These are phyloP conservation scores for Dicorynia guianensis DNA, from an alignment of 306 rosid genomes.

Conservation along the genomic window DNA sequence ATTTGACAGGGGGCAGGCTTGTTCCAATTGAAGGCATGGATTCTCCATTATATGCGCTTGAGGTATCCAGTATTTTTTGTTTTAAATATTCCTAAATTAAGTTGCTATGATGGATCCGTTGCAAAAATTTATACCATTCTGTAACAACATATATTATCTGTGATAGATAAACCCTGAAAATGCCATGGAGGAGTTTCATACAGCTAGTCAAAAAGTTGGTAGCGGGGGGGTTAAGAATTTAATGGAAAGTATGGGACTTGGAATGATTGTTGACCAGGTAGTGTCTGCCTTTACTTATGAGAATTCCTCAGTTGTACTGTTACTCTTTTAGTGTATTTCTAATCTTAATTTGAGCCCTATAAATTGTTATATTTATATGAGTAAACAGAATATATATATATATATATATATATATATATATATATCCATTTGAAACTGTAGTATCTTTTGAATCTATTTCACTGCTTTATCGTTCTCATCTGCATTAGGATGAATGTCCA, in stretches of 20 bases:
- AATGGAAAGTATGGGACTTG: constrained; percentile 92
- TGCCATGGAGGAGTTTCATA: constrained; percentile 73
- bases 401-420: not conserved
- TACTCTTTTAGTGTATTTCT: constrained; percentile 20
- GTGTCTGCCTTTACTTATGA: constrained; percentile 17
- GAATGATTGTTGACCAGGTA: constrained; percentile 80
- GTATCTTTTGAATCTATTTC: constrained; percentile 1
- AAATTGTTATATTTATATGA: constrained; percentile 18
- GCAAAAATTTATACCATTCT: not conserved
- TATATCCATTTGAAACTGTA: not conserved
- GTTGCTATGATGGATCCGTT: constrained; percentile 16
- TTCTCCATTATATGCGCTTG: constrained; percentile 84
- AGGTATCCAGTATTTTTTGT: constrained; percentile 59
- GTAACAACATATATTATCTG: constrained; percentile 41
- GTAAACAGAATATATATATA: not conserved
- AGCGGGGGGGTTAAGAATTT: constrained; percentile 73
- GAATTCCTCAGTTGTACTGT: constrained; percentile 6
- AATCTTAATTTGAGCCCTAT: constrained; percentile 8
- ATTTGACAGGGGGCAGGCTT: constrained; percentile 85
- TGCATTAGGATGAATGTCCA: constrained; percentile 10
- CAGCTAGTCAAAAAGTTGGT: constrained; percentile 55
- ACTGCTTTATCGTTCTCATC: constrained; percentile 22
- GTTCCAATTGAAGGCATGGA: constrained; percentile 82
- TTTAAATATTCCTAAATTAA: not conserved
- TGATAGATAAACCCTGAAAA: constrained; percentile 83